Percentiles rank a stretch among this genome's conserved stretches.
These are phyloP conservation scores for Furcasterigmium sp. DNA, from an alignment of 2,329 filamentous ascomycete species.

Conservation along the genomic window DNA sequence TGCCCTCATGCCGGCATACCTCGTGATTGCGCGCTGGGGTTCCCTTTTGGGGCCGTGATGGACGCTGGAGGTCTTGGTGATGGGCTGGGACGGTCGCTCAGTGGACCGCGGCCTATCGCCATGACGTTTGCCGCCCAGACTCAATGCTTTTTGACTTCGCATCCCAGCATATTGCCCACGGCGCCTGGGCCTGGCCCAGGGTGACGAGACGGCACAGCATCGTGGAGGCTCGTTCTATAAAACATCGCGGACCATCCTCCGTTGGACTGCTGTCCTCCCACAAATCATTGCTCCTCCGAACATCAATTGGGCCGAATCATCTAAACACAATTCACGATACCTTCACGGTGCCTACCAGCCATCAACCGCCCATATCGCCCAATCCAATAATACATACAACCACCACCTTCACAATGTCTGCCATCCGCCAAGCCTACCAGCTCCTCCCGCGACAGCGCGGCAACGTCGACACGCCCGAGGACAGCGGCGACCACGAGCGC, in stretches of 20 bases:
- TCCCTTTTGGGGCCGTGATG: background rate
- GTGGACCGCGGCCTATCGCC: background rate
- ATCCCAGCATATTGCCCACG: too few relatives aligned
- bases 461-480: background rate
- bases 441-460: background rate
- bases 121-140: background rate
- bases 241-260: background rate
- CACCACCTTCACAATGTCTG: background rate
- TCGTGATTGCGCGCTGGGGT: background rate
- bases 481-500: background rate
- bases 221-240: too few relatives aligned
- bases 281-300: too few relatives aligned
- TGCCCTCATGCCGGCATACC: background rate
- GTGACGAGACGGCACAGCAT: background rate
- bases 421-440: too few relatives aligned
- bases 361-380: background rate
- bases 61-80: background rate
- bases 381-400: background rate
- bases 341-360: too few relatives aligned
- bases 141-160: background rate
- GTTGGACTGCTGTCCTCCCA: background rate
- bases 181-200: background rate
- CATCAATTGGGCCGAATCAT: too few relatives aligned
- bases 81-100: background rate
- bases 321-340: too few relatives aligned